Evolutionary conservation across 2,329 filamentous ascomycete genomes (phyloP), one percentile per base, ranked within the genome.

Genomic region (Claviceps africana): DNA sequence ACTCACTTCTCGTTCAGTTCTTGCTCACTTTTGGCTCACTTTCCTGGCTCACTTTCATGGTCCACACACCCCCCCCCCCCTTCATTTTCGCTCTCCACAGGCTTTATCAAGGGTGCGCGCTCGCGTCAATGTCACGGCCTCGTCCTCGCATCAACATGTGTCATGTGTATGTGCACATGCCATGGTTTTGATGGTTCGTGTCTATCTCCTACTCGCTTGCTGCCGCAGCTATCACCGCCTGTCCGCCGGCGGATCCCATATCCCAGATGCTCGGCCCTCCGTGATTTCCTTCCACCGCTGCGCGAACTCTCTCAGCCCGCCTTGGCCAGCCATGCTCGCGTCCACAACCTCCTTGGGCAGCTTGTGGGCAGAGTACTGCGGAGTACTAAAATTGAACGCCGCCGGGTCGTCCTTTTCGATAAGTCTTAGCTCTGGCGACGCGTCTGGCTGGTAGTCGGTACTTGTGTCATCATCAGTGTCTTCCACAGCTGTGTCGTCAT

Each of bases 341-440:
- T 85, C 81, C 3, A 96, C 90, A 2, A 97, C 88, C 60, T 98
- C 93, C 65, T 84, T 89, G 0, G 93, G 93, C 59, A 98, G 71
- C 69, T 97, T 98, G 64, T 97, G 91, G 3, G 93, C 91, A 56
- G 89, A 95, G 67, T 95, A 97, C 62, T 91, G 86, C 1, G 88
- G 80, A 4, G 86, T 85, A 57, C 79, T 82, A 64, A 96, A 94
- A 59, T 85, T 86, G 64, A 88, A 93, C 1, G 90, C 90, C 55
- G 91, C 86, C 0, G 90, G 88, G 58, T 97, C 91, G 57, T 91
- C 85, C 64, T 83, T 82, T 59, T 84, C 81, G 47, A 98, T 79
- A 9, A 97, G 74, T 43, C 91, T 77, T 57, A 98, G 77, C 66
- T 96, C 90, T 0, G 89, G 86, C 5, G 76, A 74, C 62, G 79